A percentile compares a stretch with the other conserved stretches of the same genome.
phyloP scores from a whole-genome alignment of 768 basidiomycete genomes.

The Trametes coccinea region DNA sequence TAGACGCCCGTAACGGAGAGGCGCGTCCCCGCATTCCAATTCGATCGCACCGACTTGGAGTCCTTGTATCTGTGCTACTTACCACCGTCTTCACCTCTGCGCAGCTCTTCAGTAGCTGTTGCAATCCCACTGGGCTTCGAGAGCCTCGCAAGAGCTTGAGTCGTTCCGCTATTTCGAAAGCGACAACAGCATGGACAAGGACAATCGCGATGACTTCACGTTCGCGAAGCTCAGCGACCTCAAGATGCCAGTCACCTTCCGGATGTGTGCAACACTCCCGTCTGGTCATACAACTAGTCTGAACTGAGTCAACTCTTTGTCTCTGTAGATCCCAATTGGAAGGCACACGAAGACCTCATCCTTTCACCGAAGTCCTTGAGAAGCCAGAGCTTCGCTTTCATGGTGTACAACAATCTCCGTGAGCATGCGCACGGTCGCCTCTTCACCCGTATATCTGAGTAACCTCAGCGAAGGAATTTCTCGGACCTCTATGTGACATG shows the following conservation, averaged over 20 bases:
- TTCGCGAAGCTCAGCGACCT: conserved; percentile 91
- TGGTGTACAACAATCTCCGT: conserved; percentile 84
- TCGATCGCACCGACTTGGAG: no score
- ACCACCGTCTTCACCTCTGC: no score
- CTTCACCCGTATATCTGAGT: conserved; percentile 22
- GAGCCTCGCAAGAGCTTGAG: no score
- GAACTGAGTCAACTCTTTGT: not conserved
- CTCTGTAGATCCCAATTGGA: conserved; percentile 72
- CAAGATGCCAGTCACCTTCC: conserved; percentile 82
- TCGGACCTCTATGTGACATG: conserved; percentile 95
- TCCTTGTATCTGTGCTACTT: no score
- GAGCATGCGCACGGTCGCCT: conserved; percentile 29
- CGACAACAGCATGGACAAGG: conserved; percentile 49
- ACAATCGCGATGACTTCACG: conserved; percentile 84
- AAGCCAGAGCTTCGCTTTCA: conserved; percentile 81
- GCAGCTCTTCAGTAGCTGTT: no score
- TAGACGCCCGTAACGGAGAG: no score
- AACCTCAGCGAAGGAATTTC: conserved; percentile 54
- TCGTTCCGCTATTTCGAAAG: not conserved
- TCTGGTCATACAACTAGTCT: not conserved
- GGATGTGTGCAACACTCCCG: conserved; percentile 52
- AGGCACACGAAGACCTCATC: conserved; percentile 68
- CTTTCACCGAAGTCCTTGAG: conserved; percentile 80
- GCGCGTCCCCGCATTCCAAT: no score
- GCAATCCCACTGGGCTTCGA: no score